Evolutionary conservation across 768 basidiomycete species (phyloP).

Genomic region (Hypholoma sublateritium): DNA sequence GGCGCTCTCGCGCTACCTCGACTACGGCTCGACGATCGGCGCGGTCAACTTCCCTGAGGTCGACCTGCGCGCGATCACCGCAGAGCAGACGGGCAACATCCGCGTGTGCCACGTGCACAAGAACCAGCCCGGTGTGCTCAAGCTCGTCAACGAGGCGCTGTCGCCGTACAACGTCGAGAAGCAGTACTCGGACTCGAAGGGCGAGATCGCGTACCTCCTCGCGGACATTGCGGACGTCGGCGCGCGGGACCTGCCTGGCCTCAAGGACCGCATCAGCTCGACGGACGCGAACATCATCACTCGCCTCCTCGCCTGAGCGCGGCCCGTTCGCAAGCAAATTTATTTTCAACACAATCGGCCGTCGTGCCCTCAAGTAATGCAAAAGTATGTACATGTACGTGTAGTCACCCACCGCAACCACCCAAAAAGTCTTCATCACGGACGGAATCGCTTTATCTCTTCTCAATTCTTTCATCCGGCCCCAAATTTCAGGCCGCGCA

Average conservation of each 20-base stretch:
- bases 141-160: slow-evolving; percentile 90
- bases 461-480: neutral
- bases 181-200: slow-evolving; percentile 98
- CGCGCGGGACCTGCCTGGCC: slow-evolving; percentile 69
- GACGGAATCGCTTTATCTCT: slow-evolving; percentile 2
- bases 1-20: slow-evolving; percentile 85
- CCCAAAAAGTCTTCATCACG: slow-evolving; percentile 1
- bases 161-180: slow-evolving; percentile 98
- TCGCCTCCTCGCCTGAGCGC: slow-evolving; percentile 67
- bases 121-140: slow-evolving; percentile 94
- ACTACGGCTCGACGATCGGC: slow-evolving; percentile 86
- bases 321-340: neutral
- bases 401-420: neutral
- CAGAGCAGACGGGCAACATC: slow-evolving; percentile 77
- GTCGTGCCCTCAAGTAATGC: neutral
- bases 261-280: slow-evolving; percentile 75
- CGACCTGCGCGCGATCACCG: slow-evolving; percentile 88
- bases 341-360: too few species aligned
- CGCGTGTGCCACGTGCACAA: slow-evolving; percentile 95
- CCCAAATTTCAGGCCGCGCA: neutral
- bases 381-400: neutral
- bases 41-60: slow-evolving; percentile 99
- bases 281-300: slow-evolving; percentile 90
- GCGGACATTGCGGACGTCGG: slow-evolving; percentile 95
- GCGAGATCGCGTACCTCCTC: slow-evolving; percentile 92